Evolutionary conservation across 2,329 filamentous ascomycete species (phyloP), one percentile per base, ranked within the genome.

Genomic region (Tothia fuscella): DNA sequence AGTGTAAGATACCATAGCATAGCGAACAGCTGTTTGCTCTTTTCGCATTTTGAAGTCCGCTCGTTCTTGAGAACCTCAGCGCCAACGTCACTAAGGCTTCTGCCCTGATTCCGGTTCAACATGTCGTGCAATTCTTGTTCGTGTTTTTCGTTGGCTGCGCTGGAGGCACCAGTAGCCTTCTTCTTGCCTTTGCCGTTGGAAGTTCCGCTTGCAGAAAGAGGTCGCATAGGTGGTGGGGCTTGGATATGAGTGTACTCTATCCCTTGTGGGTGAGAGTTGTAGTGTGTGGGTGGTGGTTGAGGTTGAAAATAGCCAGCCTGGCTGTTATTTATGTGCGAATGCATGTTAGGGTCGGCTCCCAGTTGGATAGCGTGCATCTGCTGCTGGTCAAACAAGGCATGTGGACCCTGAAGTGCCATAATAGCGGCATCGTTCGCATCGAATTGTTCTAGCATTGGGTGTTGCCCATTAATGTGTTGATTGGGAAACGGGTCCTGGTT

Each of bases 1-100:
- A 41, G 44, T 33, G n/a, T 19, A 26, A 61, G 76, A 53, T 70
- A 88, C 84, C 84, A 93, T 38, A 89, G 69, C 82, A 93, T 89
- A 17, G 84, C 84, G 63, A 91, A 91, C 6, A 91, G 74, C 57
- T 91, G 85, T 47, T 86, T 82, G 19, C 82, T 82, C 52, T 86
- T 76, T 61, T 93, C 84, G 1, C 83, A 84, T 56, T 85, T 82
- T 10, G 83, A 81, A 0, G 82, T 84, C 41, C 82, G 72, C 56
- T 89, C 83, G 50, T 85, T 86, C 33, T 80, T 79, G 49, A 86
- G 81, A 20, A 88, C 71, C 58, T 88, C 81, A 25, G 71, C 68
- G 3, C 83, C 83, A 13, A 89, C 78, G 6, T 88, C 82, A 49
- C 76, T 73, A 20, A 89, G 61, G 22, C 62, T 70, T 24, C 82